These are phyloP conservation scores for Phytophthora cactorum DNA, from an alignment of 352 stramenopile genomes.

Conservation along the genomic window DNA sequence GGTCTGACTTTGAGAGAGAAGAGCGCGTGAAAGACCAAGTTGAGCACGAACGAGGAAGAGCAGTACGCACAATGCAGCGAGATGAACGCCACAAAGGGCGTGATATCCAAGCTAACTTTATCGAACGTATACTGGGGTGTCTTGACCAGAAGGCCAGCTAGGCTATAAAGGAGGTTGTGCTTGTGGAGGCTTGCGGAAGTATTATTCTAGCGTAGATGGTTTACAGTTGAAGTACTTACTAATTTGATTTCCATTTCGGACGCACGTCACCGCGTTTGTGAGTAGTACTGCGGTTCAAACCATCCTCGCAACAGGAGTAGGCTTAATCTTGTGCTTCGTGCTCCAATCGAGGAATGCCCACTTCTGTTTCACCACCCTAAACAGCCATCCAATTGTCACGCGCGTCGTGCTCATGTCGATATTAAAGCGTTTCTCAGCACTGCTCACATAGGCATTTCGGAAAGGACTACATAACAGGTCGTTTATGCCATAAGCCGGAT, in stretches of 20 bases:
- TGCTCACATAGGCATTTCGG: constrained; percentile 8
- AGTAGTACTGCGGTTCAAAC: constrained; percentile 5
- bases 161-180: not conserved
- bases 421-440: constrained; percentile 16
- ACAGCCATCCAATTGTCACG: constrained; percentile 17
- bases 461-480: constrained; percentile 13
- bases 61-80: not conserved
- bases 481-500: not conserved
- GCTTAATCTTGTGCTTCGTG: constrained; percentile 20
- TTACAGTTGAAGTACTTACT: constrained; percentile 13
- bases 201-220: constrained; percentile 12
- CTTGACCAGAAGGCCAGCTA: not conserved
- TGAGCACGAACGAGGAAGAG: constrained; percentile 5
- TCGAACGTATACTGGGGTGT: constrained; percentile 5
- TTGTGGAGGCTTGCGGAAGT: constrained; percentile 20
- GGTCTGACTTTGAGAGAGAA: not conserved
- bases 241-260: constrained; percentile 10
- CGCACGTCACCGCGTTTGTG: constrained; percentile 16
- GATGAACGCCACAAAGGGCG: not conserved
- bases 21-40: not conserved
- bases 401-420: not conserved
- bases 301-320: constrained; percentile 15
- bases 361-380: constrained; percentile 19
- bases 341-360: constrained; percentile 23
- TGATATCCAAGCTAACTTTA: not conserved